Base-by-base conservation (phyloP, 805 yeast genomes). In the Cyberlindnera nakhonratchasimensis region DNA sequence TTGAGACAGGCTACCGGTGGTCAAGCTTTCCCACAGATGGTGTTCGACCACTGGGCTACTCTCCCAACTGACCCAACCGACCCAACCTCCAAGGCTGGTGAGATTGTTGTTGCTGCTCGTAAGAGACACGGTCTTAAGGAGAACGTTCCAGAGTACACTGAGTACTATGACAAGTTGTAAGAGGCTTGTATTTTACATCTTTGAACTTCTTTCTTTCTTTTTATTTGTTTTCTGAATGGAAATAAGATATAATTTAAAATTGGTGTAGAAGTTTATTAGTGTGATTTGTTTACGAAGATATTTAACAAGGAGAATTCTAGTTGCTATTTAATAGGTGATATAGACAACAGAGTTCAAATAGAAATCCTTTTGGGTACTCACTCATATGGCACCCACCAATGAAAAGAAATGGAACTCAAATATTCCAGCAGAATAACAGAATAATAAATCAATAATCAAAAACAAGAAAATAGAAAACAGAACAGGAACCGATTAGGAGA, bases 1-100 rank as follows among this genome's bases (percentile, higher is more conserved):
- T 85, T 91, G 70, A 88, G 99, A 82, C 97, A 91, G 79, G 96
- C 98, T 69, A 91, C 99, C 68, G 97, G 96, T 86, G 99, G 99
- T 75, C 99, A 91, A 82, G 99, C 99, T 74, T 91, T 91, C 99
- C 99, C 99, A 77, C 98, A 91, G 80, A 81, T 93, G 95, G 95
- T 93, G 74, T 93, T 91, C 76, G 98, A 93, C 75, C 99, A 91
- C 75, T 91, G 98, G 98, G 77, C 88, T 58, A 73, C 87, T 64
- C 77, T 93, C 79, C 66, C 69, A 61, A 96, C 96, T 74, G 93
- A 89, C 74, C 95, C 95, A 70, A 75, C 85, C 59, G 98, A 91
- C 75, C 82, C 90, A 69, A 59, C 82, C 64, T 59, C 81, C 59
- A 79, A 79, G 75, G 79, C 85, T 61, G 85, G 85, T 72, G 67